Base-by-base conservation (phyloP, 73 alveolate genomes). In the Stentor roeselii region DNA sequence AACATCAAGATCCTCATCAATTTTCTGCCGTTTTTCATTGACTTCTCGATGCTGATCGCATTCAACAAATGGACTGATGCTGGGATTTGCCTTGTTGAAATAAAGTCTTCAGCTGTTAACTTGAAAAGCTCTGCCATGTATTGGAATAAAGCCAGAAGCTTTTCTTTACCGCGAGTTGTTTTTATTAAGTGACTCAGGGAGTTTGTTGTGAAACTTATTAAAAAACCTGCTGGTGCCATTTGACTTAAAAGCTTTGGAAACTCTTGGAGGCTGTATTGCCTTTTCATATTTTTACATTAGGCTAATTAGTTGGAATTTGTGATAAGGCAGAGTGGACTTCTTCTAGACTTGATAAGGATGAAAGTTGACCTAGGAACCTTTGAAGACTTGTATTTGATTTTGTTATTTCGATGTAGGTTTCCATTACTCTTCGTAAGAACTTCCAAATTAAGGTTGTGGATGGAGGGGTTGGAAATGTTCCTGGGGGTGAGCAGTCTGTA, bases 21-120 rank as follows among this genome's bases (percentile, higher is more conserved):
- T 67, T 67, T 67, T 67, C 80, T 21, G 42, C 80, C 80, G 37
- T 67, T 67, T 67, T 67, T 67, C 80, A 67, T 67, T 27, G 80
- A 67, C 34, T 67, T 67, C 34, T 67, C 80, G 37, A 67, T 34
- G 21, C 34, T 27, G 37, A 21, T 21, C 1, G 37, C 11, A 34
- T 67, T 67, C 34, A 21, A 11, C 27, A 67, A 21, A 21, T 67
- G n/a, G 21, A 67, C 34, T 0, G 80, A 40, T 67, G n/a, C 41
- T 67, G n/a, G 41, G 37, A 67, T 0, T 0, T 67, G 15, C 42
- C 34, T 67, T 30, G 37, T 32, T 32, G 21, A 27, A 21, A 67
- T 11, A 2, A 27, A 67, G 41, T 67, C 80, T 11, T 27, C 11
- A 36, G 34, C 34, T 27, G 80, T 67, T 2, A 67, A 21, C 2